Percentiles rank a stretch among this genome's conserved stretches.
phyloP scores from a whole-genome alignment of 176 grass and related monocot genomes.

The Ensete glaucum region DNA sequence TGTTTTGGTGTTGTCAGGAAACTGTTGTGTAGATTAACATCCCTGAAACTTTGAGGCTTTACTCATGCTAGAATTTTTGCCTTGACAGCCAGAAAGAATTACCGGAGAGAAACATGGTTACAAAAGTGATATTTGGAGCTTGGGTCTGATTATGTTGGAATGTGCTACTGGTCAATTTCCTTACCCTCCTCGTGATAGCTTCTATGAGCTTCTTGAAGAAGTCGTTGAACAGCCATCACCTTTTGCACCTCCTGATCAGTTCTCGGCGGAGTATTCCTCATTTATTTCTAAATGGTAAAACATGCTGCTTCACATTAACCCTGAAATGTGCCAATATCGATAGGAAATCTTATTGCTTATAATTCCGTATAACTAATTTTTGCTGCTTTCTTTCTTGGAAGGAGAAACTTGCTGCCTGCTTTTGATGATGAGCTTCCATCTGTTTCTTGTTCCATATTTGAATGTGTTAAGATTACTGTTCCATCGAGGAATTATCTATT shows the following conservation, averaged over 20 bases:
- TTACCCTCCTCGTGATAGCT: conserved; percentile 67
- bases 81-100: conserved; percentile 91
- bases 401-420: too few species aligned
- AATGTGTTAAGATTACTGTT: too few species aligned
- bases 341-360: too few species aligned
- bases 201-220: conserved; percentile 88
- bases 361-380: too few species aligned
- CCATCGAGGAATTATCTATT: too few species aligned
- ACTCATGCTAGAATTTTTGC: not conserved
- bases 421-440: too few species aligned
- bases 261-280: conserved; percentile 70
- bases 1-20: not conserved
- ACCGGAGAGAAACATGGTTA: conserved; percentile 63
- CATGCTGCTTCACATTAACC: not conserved
- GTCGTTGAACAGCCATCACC: conserved; percentile 76
- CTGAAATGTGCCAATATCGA: not conserved
- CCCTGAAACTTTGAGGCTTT: not conserved
- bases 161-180: conserved; percentile 91
- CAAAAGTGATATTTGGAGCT: conserved; percentile 93
- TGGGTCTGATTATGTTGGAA: conserved; percentile 79
- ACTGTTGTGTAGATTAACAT: not conserved
- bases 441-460: too few species aligned
- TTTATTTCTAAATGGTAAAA: conserved; percentile 83
- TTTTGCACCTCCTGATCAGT: conserved; percentile 60
- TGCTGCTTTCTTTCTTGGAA: too few species aligned